These are phyloP conservation scores for Trichodelitschia bisporula DNA, from an alignment of 495 filamentous ascomycete genomes.

Conservation along the genomic window DNA sequence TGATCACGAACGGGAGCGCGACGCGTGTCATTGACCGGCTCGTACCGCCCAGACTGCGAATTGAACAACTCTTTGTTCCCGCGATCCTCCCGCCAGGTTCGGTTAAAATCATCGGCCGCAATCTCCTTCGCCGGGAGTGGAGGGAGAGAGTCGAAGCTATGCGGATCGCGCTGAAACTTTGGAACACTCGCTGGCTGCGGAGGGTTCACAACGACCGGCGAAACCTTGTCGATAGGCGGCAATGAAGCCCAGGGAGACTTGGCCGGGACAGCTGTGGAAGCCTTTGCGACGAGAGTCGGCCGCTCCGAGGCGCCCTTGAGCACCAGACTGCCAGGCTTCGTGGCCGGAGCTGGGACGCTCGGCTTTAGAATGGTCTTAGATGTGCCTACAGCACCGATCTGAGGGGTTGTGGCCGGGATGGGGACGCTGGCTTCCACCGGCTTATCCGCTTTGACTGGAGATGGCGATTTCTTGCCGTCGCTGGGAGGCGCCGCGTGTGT, in stretches of 20 bases:
- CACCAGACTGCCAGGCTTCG: slow-evolving; percentile 20
- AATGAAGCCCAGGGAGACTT: slow-evolving; percentile 84
- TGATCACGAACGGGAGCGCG: slow-evolving; percentile 42
- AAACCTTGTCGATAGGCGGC: slow-evolving; percentile 59
- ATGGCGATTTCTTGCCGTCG: no score
- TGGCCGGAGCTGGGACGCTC: slow-evolving; percentile 6
- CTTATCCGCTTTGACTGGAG: slow-evolving; percentile 19
- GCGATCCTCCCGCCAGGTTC: slow-evolving; percentile 54
- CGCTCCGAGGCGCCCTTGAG: slow-evolving; percentile 47
- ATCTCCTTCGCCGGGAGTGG: slow-evolving; percentile 51
- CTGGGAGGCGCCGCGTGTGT: slow-evolving; percentile 3
- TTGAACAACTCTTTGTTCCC: slow-evolving; percentile 62
- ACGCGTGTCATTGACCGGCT: slow-evolving; percentile 58
- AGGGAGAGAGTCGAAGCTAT: slow-evolving; percentile 19
- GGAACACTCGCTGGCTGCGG: slow-evolving; percentile 11
- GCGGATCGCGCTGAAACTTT: slow-evolving; percentile 9
- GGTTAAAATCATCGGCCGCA: slow-evolving; percentile 81
- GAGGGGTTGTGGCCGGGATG: slow-evolving; percentile 3
- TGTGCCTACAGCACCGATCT: no score
- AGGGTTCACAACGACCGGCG: slow-evolving; percentile 33
- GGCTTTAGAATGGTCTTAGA: slow-evolving; percentile 19
- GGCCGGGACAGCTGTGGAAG: slow-evolving; percentile 43
- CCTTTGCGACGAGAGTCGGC: slow-evolving; percentile 54
- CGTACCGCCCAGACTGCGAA: slow-evolving; percentile 80
- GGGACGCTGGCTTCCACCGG: slow-evolving; percentile 4